These are phyloP conservation scores for Discostella stelligera DNA, from an alignment of 352 stramenopile species.

Conservation along the genomic window DNA sequence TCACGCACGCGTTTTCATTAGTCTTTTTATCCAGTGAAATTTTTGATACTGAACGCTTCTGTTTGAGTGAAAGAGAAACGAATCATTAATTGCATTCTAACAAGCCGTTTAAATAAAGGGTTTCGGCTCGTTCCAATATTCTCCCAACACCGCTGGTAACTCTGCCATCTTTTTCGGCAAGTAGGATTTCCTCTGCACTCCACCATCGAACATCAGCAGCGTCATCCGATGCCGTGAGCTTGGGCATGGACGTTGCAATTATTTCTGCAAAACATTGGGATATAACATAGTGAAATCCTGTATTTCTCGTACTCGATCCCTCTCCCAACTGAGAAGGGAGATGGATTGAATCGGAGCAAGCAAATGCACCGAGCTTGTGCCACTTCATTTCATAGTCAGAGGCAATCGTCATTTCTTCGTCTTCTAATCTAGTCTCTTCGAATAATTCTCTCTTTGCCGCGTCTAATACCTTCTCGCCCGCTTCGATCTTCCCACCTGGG, in stretches of 20 bases:
- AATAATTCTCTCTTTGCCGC: slow-evolving; percentile 67
- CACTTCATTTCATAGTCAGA: slow-evolving; percentile 49
- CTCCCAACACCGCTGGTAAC: slow-evolving; percentile 44
- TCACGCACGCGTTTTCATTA: not conserved
- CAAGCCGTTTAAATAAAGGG: slow-evolving; percentile 41
- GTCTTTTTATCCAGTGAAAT: too few relatives aligned
- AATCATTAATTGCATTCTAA: slow-evolving; percentile 33
- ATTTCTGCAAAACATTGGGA: slow-evolving; percentile 72
- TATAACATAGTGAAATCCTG: slow-evolving; percentile 78
- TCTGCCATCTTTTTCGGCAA: slow-evolving; percentile 20
- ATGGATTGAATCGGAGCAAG: not conserved
- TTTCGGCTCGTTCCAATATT: slow-evolving; percentile 55
- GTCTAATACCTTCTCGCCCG: slow-evolving; percentile 66
- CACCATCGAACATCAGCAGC: slow-evolving; percentile 66
- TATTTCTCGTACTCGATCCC: not conserved
- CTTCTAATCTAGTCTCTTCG: slow-evolving; percentile 69
- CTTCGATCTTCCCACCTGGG: slow-evolving; percentile 74
- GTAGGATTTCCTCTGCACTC: slow-evolving; percentile 47
- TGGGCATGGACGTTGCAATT: slow-evolving; percentile 17
- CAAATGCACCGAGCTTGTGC: not conserved
- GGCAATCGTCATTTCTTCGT: slow-evolving; percentile 38
- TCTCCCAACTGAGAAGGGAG: not conserved
- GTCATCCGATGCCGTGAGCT: slow-evolving; percentile 57
- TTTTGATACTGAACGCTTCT: too few relatives aligned
- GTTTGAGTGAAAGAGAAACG: too few relatives aligned